These are phyloP conservation scores for Sextonia rubra DNA, from an alignment of 164 flowering plant genomes.

Conservation along the genomic window DNA sequence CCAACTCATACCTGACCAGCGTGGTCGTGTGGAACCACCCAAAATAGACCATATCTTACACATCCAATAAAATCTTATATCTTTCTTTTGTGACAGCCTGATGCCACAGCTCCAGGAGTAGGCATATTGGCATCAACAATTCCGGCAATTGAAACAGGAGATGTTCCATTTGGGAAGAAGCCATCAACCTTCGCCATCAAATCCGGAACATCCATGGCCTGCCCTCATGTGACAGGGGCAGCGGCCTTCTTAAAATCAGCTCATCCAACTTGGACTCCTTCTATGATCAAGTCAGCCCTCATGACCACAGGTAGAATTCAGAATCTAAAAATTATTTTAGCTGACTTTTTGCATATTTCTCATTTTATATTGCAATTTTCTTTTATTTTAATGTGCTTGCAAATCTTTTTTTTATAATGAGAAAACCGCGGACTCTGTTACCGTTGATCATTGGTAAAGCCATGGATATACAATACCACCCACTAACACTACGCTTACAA, in stretches of 20 bases:
- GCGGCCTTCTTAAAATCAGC: slow-evolving; percentile 63
- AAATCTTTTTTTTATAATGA: too few relatives aligned
- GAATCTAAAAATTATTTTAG: background rate
- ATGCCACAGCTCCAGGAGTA: slow-evolving; percentile 73
- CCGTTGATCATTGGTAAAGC: too few relatives aligned
- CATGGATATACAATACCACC: too few relatives aligned
- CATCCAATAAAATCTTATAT: too few relatives aligned
- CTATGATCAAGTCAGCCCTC: slow-evolving; percentile 79
- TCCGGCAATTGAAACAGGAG: slow-evolving; percentile 32
- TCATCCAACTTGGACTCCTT: slow-evolving; percentile 51
- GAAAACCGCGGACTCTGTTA: too few relatives aligned
- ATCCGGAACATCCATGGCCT: slow-evolving; percentile 93
- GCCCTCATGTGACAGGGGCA: slow-evolving; percentile 82
- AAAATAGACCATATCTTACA: too few relatives aligned
- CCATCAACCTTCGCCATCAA: slow-evolving; percentile 39
- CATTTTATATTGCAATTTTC: background rate
- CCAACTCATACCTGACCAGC: too few relatives aligned
- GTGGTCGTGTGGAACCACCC: too few relatives aligned
- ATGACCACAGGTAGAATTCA: slow-evolving; percentile 70
- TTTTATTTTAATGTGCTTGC: background rate
- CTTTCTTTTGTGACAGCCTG: slow-evolving; percentile 45
- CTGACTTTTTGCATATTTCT: background rate
- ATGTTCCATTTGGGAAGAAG: slow-evolving; percentile 30
- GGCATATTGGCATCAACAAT: slow-evolving; percentile 56
- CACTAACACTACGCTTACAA: too few relatives aligned